Conservation (phyloP, 2,329 filamentous ascomycete species). For the Ascochyta lentis region DNA sequence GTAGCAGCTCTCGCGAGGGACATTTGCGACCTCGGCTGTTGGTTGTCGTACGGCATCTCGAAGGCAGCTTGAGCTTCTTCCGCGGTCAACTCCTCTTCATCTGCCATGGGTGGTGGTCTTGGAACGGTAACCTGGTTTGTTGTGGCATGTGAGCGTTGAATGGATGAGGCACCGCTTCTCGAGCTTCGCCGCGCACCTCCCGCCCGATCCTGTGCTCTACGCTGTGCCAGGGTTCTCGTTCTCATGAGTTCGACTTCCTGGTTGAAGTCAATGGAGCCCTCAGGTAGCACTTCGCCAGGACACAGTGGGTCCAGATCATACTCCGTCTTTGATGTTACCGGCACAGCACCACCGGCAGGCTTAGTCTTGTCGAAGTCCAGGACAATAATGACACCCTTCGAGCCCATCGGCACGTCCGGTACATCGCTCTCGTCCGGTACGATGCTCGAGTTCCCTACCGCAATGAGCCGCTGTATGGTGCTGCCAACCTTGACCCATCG, state of each 20-base stretch:
- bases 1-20: conserved; percentile 53
- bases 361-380: conserved; percentile 49
- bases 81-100: conserved; percentile 43
- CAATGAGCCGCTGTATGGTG: conserved; percentile 46
- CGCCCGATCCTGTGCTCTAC: conserved; percentile 40
- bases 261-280: conserved; percentile 51
- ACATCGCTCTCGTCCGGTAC: conserved; percentile 32
- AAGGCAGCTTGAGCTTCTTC: conserved; percentile 48
- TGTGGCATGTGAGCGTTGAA: conserved; percentile 40
- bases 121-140: conserved; percentile 25
- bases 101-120: conserved; percentile 26
- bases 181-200: conserved; percentile 37
- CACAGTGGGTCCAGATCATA: conserved; percentile 48
- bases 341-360: conserved; percentile 26
- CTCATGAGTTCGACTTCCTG: conserved; percentile 50
- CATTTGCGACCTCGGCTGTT: conserved; percentile 49
- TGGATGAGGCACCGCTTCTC: conserved; percentile 32
- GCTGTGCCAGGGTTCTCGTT: conserved; percentile 47
- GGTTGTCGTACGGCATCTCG: conserved; percentile 50
- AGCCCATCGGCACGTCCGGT: conserved; percentile 37
- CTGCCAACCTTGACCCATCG: conserved; percentile 44
- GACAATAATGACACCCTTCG: conserved; percentile 47
- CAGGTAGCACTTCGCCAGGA: conserved; percentile 47
- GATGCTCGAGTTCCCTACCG: conserved; percentile 46
- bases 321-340: conserved; percentile 38